Evolutionary conservation across 768 basidiomycete species (phyloP).

Genomic region (Mycena crocata): DNA sequence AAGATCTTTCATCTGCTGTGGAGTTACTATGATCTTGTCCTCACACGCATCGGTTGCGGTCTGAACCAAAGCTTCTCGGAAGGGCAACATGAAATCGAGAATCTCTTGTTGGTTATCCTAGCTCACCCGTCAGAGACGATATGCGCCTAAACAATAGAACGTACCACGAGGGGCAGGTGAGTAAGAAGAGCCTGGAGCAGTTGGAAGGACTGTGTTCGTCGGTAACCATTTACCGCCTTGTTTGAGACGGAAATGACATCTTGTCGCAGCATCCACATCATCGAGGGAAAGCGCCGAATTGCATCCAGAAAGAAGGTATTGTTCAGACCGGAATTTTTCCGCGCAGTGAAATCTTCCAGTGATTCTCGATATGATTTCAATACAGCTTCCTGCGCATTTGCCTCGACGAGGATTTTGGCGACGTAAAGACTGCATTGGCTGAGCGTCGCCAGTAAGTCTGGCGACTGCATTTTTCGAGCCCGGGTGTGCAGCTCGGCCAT

Average conservation of each 20-base stretch:
- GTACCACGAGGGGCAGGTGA: constrained; percentile 62
- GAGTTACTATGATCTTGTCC: constrained; percentile 58
- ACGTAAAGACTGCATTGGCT: constrained; percentile 80
- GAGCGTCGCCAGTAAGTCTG: constrained; percentile 72
- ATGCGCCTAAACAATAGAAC: constrained; percentile 34
- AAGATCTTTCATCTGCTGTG: constrained; percentile 82
- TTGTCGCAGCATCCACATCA: constrained; percentile 74
- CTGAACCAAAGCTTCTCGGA: constrained; percentile 63
- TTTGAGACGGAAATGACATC: constrained; percentile 67
- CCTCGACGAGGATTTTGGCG: constrained; percentile 58
- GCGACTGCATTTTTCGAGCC: constrained; percentile 74
- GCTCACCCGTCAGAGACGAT: constrained; percentile 19
- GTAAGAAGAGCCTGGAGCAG: constrained; percentile 74
- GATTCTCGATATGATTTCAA: constrained; percentile 72
- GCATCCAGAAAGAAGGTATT: constrained; percentile 83
- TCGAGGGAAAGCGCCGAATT: constrained; percentile 69
- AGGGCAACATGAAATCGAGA: constrained; percentile 58
- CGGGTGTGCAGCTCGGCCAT: constrained; percentile 75
- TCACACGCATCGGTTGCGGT: constrained; percentile 62
- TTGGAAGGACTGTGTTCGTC: constrained; percentile 79
- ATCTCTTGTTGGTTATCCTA: constrained; percentile 54
- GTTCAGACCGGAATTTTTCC: constrained; percentile 84
- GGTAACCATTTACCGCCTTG: constrained; percentile 80
- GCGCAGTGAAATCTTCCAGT: constrained; percentile 78
- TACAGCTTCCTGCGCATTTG: constrained; percentile 58